Evolutionary conservation across 305 asterid species (phyloP), one percentile per base, ranked within the genome.

Genomic region (Petunia hybrid): DNA sequence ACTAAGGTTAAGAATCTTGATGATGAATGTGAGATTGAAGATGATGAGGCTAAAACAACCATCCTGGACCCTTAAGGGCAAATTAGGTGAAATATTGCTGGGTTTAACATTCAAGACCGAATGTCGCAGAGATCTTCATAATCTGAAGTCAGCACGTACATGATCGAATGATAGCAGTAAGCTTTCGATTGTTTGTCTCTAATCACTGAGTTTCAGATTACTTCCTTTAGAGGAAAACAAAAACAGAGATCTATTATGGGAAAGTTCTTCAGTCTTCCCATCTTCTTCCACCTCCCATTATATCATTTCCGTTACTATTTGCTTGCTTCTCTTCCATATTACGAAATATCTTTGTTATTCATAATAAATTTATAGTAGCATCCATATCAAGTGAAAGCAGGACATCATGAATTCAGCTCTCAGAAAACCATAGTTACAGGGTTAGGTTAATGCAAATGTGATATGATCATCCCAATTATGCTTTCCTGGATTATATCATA

Each of bases 381-480:
- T 45, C 45, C 45, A 0, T 22, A 45, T 45, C 60, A 70, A 45
- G 45, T 70, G 22, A 70, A 70, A 22, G 22, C 77, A 45, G 42
- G 77, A 9, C 42, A 9, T 57, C 59, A 43, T 70, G 77, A 38
- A 45, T 16, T 70, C 5, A 22, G 31, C 31, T 22, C 31, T 22
- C 31, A 45, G n/a, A 70, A 22, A 70, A 9, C 10, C 0, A 70
- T 45, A 22, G 77, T 46, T 70, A 45, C 77, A 45, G 77, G 77
- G 7, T 22, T 70, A 9, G 22, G 22, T 10, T 70, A 70, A 45
- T 69, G 59, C 59, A 0, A 70, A 22, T 70, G 12, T 70, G 77
- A 70, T 70, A 45, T 70, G 61, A 46, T 46, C 77, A 46, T 70
- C 61, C 36, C 77, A 70, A 10, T 10, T 70, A 46, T 70, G 60